Percentiles rank a stretch among this genome's conserved stretches.
These are phyloP conservation scores for Lactarius hengduanensis DNA, from an alignment of 768 basidiomycete species.

Conservation along the genomic window DNA sequence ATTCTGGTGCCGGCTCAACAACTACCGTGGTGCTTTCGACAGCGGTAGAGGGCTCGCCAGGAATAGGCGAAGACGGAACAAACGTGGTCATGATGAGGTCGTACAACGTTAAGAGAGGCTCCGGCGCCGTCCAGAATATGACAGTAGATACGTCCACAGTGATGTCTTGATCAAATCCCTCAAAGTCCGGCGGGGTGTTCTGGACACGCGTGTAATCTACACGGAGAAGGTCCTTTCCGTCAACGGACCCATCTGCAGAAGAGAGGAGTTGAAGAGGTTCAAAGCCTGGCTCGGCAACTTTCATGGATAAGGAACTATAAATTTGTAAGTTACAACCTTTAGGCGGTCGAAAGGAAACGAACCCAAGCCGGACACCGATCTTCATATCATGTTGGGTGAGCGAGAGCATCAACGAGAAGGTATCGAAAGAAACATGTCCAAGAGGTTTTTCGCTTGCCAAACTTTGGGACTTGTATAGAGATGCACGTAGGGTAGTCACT, in stretches of 20 bases:
- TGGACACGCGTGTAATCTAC: slow-evolving; percentile 81
- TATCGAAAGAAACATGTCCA: slow-evolving; percentile 75
- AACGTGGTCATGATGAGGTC: slow-evolving; percentile 99
- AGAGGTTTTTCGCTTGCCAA: slow-evolving; percentile 68
- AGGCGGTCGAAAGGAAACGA: slow-evolving; percentile 26
- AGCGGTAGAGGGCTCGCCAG: slow-evolving; percentile 11
- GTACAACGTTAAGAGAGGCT: slow-evolving; percentile 86
- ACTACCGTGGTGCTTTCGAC: slow-evolving; percentile 1
- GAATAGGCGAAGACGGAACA: slow-evolving; percentile 48
- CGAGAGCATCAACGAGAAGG: slow-evolving; percentile 72
- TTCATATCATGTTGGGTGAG: slow-evolving; percentile 84
- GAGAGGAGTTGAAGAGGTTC: slow-evolving; percentile 64
- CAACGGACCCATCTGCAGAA: slow-evolving; percentile 46
- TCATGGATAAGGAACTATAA: slow-evolving; percentile 70
- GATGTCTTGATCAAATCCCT: slow-evolving; percentile 85
- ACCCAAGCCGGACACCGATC: slow-evolving; percentile 81
- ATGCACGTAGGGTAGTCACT: slow-evolving; percentile 78
- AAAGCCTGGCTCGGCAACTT: slow-evolving; percentile 57
- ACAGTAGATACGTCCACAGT: slow-evolving; percentile 89
- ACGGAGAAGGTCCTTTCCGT: slow-evolving; percentile 66
- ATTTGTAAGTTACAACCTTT: slow-evolving; percentile 19
- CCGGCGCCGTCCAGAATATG: slow-evolving; percentile 83
- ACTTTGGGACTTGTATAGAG: slow-evolving; percentile 65
- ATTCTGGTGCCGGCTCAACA: slow-evolving; percentile 4
- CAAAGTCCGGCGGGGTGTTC: slow-evolving; percentile 85